phyloP scores from a whole-genome alignment of 2,329 filamentous ascomycete species.

The Pseudogymnoascus sp. region DNA sequence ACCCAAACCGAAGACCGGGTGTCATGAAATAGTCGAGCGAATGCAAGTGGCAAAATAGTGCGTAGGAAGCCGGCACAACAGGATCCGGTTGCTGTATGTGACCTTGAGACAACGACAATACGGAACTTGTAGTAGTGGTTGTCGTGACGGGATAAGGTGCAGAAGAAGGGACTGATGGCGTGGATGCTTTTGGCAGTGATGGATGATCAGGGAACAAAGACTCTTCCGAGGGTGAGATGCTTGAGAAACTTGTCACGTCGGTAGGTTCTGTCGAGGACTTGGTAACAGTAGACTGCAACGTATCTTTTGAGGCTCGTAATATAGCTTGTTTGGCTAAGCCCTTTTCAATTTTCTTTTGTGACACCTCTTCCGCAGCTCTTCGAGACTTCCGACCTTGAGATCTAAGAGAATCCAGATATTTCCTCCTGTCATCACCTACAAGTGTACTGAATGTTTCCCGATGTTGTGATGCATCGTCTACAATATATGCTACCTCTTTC shows the following conservation, averaged over 20 bases:
- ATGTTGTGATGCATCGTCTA: conserved; percentile 71
- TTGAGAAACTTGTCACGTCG: conserved; percentile 1
- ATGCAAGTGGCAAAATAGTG: conserved; percentile 75
- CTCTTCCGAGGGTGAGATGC: not conserved
- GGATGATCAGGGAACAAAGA: not conserved
- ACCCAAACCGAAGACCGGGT: conserved; percentile 88
- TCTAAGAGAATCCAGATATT: conserved; percentile 52
- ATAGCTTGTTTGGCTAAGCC: conserved; percentile 22
- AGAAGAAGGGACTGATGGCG: conserved; percentile 1
- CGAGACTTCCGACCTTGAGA: conserved; percentile 37
- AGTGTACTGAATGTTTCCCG: conserved; percentile 42
- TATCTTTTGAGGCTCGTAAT: conserved; percentile 16
- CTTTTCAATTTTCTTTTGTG: conserved; percentile 19
- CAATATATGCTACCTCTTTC: conserved; percentile 65
- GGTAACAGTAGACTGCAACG: conserved; percentile 3
- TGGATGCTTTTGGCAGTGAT: not conserved
- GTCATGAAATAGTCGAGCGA: conserved; percentile 75
- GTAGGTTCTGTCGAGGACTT: not conserved
- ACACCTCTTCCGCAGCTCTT: conserved; percentile 27
- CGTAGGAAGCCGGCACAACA: conserved; percentile 48
- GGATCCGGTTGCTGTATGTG: conserved; percentile 25
- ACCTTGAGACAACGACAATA: conserved; percentile 24
- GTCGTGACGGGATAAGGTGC: conserved; percentile 32
- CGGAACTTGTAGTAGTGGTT: conserved; percentile 37
- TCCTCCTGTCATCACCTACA: conserved; percentile 44